Conservation (phyloP, 495 filamentous ascomycete species). For the Penicillium bialowiezense region DNA sequence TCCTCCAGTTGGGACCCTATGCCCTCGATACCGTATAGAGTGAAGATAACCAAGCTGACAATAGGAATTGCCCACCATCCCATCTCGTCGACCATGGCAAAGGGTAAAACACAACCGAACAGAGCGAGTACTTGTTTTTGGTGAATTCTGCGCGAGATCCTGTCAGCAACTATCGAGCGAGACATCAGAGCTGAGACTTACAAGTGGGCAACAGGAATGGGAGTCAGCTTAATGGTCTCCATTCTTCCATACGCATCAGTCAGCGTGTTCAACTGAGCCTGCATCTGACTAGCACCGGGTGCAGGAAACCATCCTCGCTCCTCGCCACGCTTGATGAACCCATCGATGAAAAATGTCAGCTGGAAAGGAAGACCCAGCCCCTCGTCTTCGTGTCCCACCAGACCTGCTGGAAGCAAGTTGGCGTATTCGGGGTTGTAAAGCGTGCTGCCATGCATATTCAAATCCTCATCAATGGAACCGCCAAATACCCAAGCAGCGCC, state of each 20-base stretch:
- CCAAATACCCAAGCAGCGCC: constrained; percentile 47
- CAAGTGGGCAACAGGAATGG: constrained; percentile 74
- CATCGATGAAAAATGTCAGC: constrained; percentile 65
- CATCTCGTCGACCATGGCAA: constrained; percentile 70
- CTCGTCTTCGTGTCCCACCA: constrained; percentile 60
- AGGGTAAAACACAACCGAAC: constrained; percentile 69
- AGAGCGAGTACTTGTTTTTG: constrained; percentile 73
- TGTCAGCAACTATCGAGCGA: neutral
- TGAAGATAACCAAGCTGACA: constrained; percentile 66
- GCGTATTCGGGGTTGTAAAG: constrained; percentile 58
- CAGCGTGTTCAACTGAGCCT: constrained; percentile 58
- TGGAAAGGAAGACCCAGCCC: constrained; percentile 66
- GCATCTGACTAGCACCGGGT: constrained; percentile 61
- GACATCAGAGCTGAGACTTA: constrained; percentile 25
- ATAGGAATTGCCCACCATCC: constrained; percentile 72
- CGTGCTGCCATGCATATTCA: constrained; percentile 44
- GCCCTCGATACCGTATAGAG: constrained; percentile 70
- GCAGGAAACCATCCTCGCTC: constrained; percentile 58
- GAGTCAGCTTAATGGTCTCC: constrained; percentile 72
- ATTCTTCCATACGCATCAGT: constrained; percentile 66
- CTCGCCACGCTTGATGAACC: constrained; percentile 63
- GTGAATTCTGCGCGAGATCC: constrained; percentile 52
- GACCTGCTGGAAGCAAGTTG: constrained; percentile 55
- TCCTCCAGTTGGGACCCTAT: constrained; percentile 74
- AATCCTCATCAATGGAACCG: constrained; percentile 37